Evolutionary conservation across 2,329 filamentous ascomycete species (phyloP), one percentile per base, ranked within the genome.

Genomic region (Aspergillus neoniger): DNA sequence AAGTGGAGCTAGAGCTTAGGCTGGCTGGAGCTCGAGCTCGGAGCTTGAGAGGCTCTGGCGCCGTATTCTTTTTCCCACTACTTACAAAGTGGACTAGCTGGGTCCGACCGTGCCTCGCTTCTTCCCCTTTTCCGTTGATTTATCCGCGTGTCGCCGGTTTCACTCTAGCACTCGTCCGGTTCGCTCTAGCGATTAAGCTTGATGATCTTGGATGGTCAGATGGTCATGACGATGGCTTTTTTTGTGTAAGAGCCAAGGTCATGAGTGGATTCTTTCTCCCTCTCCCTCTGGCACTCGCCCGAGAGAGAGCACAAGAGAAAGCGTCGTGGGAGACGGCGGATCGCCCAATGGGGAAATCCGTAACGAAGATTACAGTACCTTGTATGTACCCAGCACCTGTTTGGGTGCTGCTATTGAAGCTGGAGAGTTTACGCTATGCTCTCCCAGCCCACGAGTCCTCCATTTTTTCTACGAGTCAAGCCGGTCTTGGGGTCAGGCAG

Each of bases 291-390:
- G 21, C 12, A 47, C 23, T 38, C 36, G 39, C 21, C 44, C 38
- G 30, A 14, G 23, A 19, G 32, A 36, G 10, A 15, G 32, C 4
- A 14, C 5, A 5, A 36, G 12, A 36, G 32, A 36, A 12, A 36
- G 32, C 32, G 32, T 36, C 32, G 12, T 36, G 32, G 32, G 32
- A 36, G 32, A 36, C 12, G 30, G 41, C 62, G 57, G 60, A 36
- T 60, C 60, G 51, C 62, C 59, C 10, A 51, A 59, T 61, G 59
- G 53, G 62, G 62, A 57, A 63, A 59, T 23, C 62, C 62, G 62
- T 55, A 60, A 57, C 32, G 32, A 36, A 14, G 12, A 36, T 47
- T 41, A 53, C 50, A 52, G 32, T 36, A 36, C 32, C 50, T 55
- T 54, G 49, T 38, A 57, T 19, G 14, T 17, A 21, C 21, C 9